These are phyloP conservation scores for Scortechinia acanthostroma DNA, from an alignment of 2,329 filamentous ascomycete genomes.

Conservation along the genomic window DNA sequence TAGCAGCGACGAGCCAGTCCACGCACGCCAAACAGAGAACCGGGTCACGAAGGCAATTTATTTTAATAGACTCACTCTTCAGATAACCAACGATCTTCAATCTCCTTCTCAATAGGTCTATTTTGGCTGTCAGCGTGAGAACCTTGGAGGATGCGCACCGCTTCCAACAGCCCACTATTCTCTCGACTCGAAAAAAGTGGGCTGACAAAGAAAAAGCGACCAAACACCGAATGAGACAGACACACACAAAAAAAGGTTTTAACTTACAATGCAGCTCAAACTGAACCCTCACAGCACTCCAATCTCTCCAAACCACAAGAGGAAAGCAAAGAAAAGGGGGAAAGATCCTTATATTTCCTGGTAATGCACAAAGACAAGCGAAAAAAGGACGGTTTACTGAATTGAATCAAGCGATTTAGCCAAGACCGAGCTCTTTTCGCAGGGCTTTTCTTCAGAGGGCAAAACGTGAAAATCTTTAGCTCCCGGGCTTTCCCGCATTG, in stretches of 20 bases:
- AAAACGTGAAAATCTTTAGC: constrained; percentile 19
- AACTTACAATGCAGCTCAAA: constrained; percentile 3
- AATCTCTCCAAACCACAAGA: constrained; percentile 12
- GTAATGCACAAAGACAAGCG: not conserved
- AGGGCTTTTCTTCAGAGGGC: too few relatives aligned
- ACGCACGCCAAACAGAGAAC: too few relatives aligned
- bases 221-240: not conserved
- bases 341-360: constrained; percentile 5
- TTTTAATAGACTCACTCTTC: not conserved
- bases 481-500: constrained; percentile 26
- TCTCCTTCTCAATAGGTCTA: not conserved
- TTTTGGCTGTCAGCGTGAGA: not conserved
- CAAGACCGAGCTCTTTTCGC: not conserved
- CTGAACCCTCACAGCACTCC: constrained; percentile 12
- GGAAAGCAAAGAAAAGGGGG: constrained; percentile 5
- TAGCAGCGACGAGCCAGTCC: too few relatives aligned
- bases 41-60: too few relatives aligned
- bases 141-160: not conserved
- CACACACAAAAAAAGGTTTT: not conserved
- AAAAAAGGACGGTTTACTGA: not conserved
- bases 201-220: not conserved
- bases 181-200: constrained; percentile 1
- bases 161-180: too few relatives aligned
- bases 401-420: not conserved
- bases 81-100: not conserved